Conservation (phyloP, 1,139 yeast genomes). For the Suzukiozyma palmioleophila region DNA sequence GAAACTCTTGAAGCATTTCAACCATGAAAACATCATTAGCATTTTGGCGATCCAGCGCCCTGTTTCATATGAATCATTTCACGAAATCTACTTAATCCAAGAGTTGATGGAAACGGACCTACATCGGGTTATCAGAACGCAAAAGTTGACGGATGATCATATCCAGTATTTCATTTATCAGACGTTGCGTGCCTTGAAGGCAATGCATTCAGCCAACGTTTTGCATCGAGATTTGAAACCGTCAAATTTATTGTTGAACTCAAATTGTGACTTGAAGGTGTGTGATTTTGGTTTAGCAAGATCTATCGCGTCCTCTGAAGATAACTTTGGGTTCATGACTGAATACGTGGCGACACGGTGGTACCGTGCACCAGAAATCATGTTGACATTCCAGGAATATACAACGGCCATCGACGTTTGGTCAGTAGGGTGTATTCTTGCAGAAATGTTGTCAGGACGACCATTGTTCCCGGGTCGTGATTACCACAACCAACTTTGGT, state of each 20-base stretch:
- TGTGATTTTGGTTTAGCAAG: slow-evolving; percentile 58
- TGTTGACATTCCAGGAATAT: slow-evolving; percentile 65
- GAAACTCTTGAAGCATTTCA: slow-evolving; percentile 29
- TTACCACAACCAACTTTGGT: slow-evolving; percentile 59
- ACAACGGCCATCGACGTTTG: slow-evolving; percentile 72
- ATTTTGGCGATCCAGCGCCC: slow-evolving; percentile 40
- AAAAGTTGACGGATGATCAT: slow-evolving; percentile 56
- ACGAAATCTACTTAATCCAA: slow-evolving; percentile 67
- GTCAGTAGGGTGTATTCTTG: slow-evolving; percentile 77
- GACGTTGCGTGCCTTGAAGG: slow-evolving; percentile 57
- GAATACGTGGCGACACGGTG: slow-evolving; percentile 79
- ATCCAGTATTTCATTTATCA: slow-evolving; percentile 67
- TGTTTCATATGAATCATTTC: slow-evolving; percentile 33
- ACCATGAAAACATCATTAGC: slow-evolving; percentile 37
- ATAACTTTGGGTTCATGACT: slow-evolving; percentile 40
- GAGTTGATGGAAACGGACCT: slow-evolving; percentile 71
- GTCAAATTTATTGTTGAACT: slow-evolving; percentile 30
- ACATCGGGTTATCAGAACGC: slow-evolving; percentile 52
- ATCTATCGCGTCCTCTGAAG: slow-evolving; percentile 31
- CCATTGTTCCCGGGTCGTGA: slow-evolving; percentile 82
- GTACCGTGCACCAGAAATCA: slow-evolving; percentile 79
- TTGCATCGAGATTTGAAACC: slow-evolving; percentile 41
- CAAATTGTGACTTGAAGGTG: slow-evolving; percentile 39
- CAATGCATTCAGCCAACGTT: slow-evolving; percentile 55
- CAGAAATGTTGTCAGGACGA: slow-evolving; percentile 56